A percentile compares a stretch with the other conserved stretches of the same genome.
These are phyloP conservation scores for Carex pumila DNA, from an alignment of 176 grass and related monocot species.

Conservation along the genomic window DNA sequence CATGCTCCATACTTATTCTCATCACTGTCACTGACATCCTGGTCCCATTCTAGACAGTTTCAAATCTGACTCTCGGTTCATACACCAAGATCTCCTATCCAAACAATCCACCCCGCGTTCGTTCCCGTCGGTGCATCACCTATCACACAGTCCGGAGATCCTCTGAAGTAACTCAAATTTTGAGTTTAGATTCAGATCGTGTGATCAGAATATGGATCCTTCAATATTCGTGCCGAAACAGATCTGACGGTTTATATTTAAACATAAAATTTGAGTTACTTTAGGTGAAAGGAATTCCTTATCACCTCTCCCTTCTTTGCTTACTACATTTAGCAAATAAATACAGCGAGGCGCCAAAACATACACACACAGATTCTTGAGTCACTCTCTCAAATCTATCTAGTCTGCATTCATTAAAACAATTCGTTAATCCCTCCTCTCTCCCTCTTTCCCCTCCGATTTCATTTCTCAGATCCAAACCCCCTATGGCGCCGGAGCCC, in stretches of 20 bases:
- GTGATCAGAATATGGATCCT: no score
- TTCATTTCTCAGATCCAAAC: neutral
- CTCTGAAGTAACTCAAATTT: no score
- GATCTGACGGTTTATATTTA: no score
- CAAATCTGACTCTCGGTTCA: neutral
- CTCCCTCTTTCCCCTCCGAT: no score
- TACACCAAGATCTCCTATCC: neutral
- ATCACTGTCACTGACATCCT: neutral
- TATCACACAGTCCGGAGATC: neutral
- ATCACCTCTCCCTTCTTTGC: no score
- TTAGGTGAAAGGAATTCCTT: no score
- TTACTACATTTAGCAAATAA: conserved; percentile 1
- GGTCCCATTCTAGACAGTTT: neutral
- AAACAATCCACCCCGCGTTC: neutral
- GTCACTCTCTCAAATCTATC: neutral
- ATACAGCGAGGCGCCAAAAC: neutral
- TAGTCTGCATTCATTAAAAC: neutral
- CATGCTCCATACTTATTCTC: neutral
- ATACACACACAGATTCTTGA: neutral
- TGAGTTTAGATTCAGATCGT: no score
- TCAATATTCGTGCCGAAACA: no score
- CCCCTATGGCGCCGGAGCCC: neutral
- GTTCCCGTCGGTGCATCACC: neutral
- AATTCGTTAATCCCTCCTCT: no score
- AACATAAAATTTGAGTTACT: no score